phyloP scores from a whole-genome alignment of 305 asterid genomes.

The Fraxinus floribunda region DNA sequence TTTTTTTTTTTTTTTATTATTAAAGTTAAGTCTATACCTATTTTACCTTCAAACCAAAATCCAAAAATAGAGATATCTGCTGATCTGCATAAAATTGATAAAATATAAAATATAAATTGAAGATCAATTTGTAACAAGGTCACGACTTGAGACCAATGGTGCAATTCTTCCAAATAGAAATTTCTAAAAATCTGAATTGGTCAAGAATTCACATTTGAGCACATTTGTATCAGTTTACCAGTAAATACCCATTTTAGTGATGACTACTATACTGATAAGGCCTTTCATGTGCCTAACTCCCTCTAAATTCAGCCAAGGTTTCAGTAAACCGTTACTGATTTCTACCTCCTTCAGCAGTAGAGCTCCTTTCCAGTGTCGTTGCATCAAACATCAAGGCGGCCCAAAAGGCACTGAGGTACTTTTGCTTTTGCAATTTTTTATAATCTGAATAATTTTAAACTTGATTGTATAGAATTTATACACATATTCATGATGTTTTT shows the following conservation, averaged over 20 bases:
- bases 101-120: neutral
- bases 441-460: neutral
- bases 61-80: neutral
- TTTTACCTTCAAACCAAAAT: neutral
- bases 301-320: neutral
- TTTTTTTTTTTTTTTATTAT: too few relatives aligned
- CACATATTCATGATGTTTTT: neutral
- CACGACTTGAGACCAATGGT: neutral
- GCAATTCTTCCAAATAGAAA: neutral
- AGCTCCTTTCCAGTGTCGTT: constrained; percentile 36
- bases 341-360: constrained; percentile 19
- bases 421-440: neutral
- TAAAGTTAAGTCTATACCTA: neutral
- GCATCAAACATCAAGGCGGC: constrained; percentile 28
- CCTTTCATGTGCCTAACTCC: constrained; percentile 16
- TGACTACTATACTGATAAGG: constrained; percentile 8
- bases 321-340: neutral
- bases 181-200: neutral
- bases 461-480: neutral
- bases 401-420: constrained; percentile 41
- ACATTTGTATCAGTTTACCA: neutral
- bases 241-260: neutral
- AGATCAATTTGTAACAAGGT: neutral
- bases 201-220: neutral
- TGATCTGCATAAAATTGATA: neutral